These are phyloP conservation scores for Diplodia scrobiculata DNA, from an alignment of 2,329 filamentous ascomycete species.

Conservation along the genomic window DNA sequence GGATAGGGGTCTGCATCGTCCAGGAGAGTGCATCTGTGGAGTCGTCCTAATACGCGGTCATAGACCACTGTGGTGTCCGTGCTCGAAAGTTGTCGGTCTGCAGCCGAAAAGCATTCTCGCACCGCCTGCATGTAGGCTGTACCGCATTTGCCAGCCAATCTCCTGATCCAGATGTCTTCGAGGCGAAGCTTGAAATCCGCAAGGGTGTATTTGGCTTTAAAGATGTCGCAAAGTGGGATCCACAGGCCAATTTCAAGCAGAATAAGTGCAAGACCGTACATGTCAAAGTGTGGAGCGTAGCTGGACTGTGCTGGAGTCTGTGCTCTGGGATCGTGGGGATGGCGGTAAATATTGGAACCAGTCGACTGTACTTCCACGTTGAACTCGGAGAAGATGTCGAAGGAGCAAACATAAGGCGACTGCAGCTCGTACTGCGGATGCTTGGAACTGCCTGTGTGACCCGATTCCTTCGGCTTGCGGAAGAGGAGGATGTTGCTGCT, in stretches of 20 bases:
- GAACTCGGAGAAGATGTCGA: slow-evolving; percentile 69
- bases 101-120: slow-evolving; percentile 69
- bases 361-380: slow-evolving; percentile 47
- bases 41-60: slow-evolving; percentile 50
- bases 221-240: slow-evolving; percentile 64
- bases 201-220: slow-evolving; percentile 62
- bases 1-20: slow-evolving; percentile 33
- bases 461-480: slow-evolving; percentile 44
- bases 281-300: slow-evolving; percentile 53
- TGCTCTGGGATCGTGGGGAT: slow-evolving; percentile 57
- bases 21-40: slow-evolving; percentile 46
- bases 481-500: slow-evolving; percentile 71
- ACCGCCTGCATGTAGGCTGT: slow-evolving; percentile 75
- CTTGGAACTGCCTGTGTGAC: slow-evolving; percentile 47
- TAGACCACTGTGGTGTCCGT: slow-evolving; percentile 41
- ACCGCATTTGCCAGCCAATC: slow-evolving; percentile 68
- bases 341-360: slow-evolving; percentile 60
- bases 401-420: slow-evolving; percentile 70
- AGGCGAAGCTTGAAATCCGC: slow-evolving; percentile 64
- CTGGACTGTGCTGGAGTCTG: slow-evolving; percentile 55
- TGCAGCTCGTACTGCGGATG: slow-evolving; percentile 56
- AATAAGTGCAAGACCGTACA: slow-evolving; percentile 73
- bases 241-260: slow-evolving; percentile 76
- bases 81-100: slow-evolving; percentile 52
- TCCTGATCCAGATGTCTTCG: slow-evolving; percentile 65